phyloP scores from a whole-genome alignment of 495 filamentous ascomycete species.

The Xylaria acuta region DNA sequence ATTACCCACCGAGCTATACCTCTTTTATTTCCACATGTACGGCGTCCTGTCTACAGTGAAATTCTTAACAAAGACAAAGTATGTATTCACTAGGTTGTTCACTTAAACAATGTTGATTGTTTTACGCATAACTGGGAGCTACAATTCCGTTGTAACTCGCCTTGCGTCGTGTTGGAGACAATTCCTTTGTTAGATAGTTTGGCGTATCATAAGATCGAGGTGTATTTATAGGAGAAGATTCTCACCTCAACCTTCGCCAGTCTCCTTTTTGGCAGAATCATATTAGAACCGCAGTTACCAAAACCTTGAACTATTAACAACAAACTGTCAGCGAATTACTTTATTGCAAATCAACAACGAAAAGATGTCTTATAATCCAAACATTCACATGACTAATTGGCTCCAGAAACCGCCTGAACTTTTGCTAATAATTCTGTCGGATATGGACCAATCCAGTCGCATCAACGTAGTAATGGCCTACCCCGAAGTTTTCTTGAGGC shows the following conservation, averaged over 20 bases:
- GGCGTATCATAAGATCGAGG: not conserved
- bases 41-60: not conserved
- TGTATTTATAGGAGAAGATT: not conserved
- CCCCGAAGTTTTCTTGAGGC: constrained; percentile 8
- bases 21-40: not conserved
- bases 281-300: not conserved
- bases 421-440: not conserved
- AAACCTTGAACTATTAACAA: not conserved
- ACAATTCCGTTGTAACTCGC: not conserved
- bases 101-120: not conserved
- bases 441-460: not conserved
- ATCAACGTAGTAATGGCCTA: not conserved
- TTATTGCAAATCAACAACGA: not conserved
- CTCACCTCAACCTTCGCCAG: not conserved
- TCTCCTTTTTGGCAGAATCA: not conserved
- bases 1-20: not conserved
- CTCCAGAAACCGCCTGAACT: not conserved
- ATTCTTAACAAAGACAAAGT: not conserved
- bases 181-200: not conserved
- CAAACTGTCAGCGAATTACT: not conserved
- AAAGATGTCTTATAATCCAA: not conserved
- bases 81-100: not conserved
- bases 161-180: not conserved
- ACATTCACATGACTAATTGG: not conserved
- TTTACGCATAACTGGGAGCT: not conserved